Evolutionary conservation across 805 yeast species (phyloP).

Genomic region (Candida jianshihensis): DNA sequence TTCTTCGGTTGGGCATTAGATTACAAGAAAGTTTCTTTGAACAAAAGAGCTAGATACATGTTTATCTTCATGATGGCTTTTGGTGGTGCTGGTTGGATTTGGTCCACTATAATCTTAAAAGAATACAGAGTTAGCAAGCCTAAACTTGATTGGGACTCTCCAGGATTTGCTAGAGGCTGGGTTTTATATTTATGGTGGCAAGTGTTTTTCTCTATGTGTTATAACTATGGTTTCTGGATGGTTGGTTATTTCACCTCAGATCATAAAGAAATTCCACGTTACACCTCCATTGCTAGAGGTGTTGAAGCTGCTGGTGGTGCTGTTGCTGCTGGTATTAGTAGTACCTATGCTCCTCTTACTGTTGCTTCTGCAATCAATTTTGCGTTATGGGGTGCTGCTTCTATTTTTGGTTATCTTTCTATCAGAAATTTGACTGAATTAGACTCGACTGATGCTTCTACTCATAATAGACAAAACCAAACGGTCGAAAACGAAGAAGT

Average conservation of each 20-base stretch:
- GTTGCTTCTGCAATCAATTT: neutral
- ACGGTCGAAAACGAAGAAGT: too few relatives aligned
- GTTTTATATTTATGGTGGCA: neutral
- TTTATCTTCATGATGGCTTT: neutral
- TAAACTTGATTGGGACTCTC: neutral
- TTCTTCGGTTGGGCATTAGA: constrained; percentile 10
- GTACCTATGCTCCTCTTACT: neutral
- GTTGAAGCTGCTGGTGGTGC: neutral
- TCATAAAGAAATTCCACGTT: neutral
- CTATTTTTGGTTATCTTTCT: neutral
- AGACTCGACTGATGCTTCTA: too few relatives aligned
- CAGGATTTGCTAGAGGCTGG: neutral
- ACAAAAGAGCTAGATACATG: neutral
- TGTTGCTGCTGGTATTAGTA: neutral
- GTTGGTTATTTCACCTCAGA: neutral
- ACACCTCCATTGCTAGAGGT: neutral
- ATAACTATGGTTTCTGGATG: neutral
- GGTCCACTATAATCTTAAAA: neutral
- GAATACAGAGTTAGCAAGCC: neutral
- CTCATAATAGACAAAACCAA: too few relatives aligned
- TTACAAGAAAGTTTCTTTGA: neutral
- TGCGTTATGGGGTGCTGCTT: neutral
- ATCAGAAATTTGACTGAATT: neutral
- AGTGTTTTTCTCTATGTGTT: neutral
- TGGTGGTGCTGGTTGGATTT: neutral